A percentile compares a stretch with the other conserved stretches of the same genome.
Conservation (phyloP, 2,329 filamentous ascomycete species). For the Neopestalotiopsis sp. region DNA sequence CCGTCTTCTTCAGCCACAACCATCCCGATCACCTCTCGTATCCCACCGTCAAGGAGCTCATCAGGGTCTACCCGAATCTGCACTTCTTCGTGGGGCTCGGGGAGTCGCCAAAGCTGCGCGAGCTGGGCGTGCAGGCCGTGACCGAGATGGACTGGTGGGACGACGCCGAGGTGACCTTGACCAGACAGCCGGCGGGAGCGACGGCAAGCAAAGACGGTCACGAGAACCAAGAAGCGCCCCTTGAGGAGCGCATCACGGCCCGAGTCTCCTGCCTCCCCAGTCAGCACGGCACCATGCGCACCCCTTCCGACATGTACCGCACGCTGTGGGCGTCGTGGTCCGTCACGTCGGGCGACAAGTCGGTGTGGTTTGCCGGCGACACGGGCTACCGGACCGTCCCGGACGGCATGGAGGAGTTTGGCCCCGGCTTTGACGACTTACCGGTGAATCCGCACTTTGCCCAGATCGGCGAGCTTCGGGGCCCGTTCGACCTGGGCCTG, state of each 20-base stretch:
- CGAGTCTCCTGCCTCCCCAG: constrained; percentile 79
- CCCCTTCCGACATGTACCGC: constrained; percentile 69
- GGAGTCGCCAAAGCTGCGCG: constrained; percentile 80
- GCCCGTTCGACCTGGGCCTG: constrained; percentile 87
- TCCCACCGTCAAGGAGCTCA: constrained; percentile 73
- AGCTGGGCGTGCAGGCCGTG: constrained; percentile 72
- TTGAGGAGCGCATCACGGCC: constrained; percentile 64
- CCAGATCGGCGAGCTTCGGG: constrained; percentile 80
- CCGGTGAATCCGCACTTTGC: constrained; percentile 84
- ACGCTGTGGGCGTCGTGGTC: constrained; percentile 56
- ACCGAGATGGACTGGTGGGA: constrained; percentile 98
- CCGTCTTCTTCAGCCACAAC: constrained; percentile 83
- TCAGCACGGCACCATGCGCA: constrained; percentile 79
- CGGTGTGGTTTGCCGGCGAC: constrained; percentile 88
- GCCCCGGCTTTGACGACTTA: constrained; percentile 65
- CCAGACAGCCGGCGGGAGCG: constrained; percentile 30
- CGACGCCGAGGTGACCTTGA: constrained; percentile 72
- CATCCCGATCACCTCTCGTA: constrained; percentile 93
- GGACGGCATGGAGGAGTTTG: constrained; percentile 71
- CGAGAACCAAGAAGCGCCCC: constrained; percentile 28
- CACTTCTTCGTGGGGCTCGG: constrained; percentile 90
- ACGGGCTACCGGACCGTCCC: constrained; percentile 87
- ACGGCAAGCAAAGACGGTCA: too few species aligned
- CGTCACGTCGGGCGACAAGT: constrained; percentile 73
- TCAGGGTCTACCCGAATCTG: constrained; percentile 72